Evolutionary conservation across 2,329 filamentous ascomycete species (phyloP), one percentile per base, ranked within the genome.

Genomic region (Zalaria obscura): DNA sequence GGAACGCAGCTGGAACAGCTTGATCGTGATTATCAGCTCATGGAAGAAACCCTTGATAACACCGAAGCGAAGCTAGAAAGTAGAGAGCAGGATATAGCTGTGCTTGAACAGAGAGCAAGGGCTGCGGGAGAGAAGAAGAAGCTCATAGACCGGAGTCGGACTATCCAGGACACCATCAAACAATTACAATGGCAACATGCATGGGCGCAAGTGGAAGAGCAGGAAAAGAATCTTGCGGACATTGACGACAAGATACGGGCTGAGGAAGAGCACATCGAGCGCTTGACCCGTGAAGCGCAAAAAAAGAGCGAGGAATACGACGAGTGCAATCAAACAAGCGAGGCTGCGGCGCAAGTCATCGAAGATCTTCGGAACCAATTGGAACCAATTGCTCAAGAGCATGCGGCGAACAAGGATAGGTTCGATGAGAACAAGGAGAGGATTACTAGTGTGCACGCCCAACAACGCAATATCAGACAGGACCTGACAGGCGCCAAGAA

Each of bases 1-100:
- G 91, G 91, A 26, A 93, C 94, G 0, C 88, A 96, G 53, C 73
- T 98, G 1, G 86, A 96, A 57, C 81, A 89, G 51, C 71, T 98
- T 6, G 86, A 94, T 56, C 80, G 85, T 47, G 91, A 98, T 55
- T 98, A 98, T 60, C 76, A 79, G 44, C 68, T 94, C 43, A 77
- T 95, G 9, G 78, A 82, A 46, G 81, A 93, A 49, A 80, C 76
- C 3, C 69, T 91, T 18, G 83, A 94, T 48, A 75, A 75, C 29
- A 84, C 80, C 44, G 72, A 80, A 42, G 67, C 67, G 28, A 83
- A 81, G 50, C 63, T 85, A 1, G 63, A 68, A 6, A 69, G 69
- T 27, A 75, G 76, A 32, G 60, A 73, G 35, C 74, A 76, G n/a
- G 76, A 83, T 45, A 65, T 87, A n/a, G 63, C 67, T 7, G 61